phyloP scores from a whole-genome alignment of 2,329 filamentous ascomycete genomes.

The Cercospora sp. region DNA sequence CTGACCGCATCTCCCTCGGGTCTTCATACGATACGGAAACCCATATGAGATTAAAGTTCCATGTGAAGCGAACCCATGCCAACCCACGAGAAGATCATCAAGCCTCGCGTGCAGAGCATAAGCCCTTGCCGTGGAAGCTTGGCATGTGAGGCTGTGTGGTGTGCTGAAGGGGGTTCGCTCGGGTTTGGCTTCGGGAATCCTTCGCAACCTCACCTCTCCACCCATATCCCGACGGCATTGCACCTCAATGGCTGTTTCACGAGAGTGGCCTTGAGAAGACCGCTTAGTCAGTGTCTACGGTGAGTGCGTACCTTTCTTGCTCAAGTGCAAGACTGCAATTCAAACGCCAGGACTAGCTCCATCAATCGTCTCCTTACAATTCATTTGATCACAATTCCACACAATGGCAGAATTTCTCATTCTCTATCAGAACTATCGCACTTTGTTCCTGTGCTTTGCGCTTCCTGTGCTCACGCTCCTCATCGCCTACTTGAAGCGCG shows the following conservation, averaged over 20 bases:
- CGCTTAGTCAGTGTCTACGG: background rate
- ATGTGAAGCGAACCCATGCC: background rate
- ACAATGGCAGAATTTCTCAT: background rate
- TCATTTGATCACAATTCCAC: background rate
- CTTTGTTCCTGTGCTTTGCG: background rate
- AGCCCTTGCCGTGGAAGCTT: constrained; percentile 1
- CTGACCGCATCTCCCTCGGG: background rate
- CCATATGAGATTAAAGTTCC: background rate
- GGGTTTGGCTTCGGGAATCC: constrained; percentile 6
- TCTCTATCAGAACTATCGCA: constrained; percentile 1
- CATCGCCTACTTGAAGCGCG: background rate
- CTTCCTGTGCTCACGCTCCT: background rate
- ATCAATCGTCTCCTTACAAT: background rate
- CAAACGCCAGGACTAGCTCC: background rate
- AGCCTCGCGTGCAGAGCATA: background rate
- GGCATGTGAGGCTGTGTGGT: background rate
- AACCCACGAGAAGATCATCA: constrained; percentile 5
- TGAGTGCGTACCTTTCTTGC: background rate
- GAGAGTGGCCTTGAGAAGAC: background rate
- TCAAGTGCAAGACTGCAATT: background rate
- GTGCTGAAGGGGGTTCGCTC: background rate
- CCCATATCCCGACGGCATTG: background rate
- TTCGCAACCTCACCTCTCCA: background rate
- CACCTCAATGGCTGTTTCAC: background rate
- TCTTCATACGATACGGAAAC: background rate